Evolutionary conservation across 257 asterid genomes (phyloP), one percentile per base, ranked within the genome.

Genomic region (Jacaranda mimosifolia): DNA sequence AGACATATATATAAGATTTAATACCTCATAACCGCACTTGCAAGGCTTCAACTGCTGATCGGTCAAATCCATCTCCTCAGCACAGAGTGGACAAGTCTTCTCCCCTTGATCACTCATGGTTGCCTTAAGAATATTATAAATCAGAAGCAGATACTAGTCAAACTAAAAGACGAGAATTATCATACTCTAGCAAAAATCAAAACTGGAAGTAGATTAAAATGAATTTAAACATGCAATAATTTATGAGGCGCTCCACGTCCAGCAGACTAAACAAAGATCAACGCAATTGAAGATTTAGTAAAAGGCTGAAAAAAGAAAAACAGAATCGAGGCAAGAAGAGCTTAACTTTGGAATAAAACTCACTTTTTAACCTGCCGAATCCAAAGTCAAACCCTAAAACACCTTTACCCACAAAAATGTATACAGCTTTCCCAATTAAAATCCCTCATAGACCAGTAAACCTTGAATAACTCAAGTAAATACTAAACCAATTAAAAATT

Each of bases 31-130:
- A 70, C 99, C 99, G 52, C 99, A 95, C 80, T 91, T 91, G 97
- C 99, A 92, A 51, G 99, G 99, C 86, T 87, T 95, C 93, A 95
- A 81, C 84, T 95, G 99, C 88, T 91, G 98, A 82, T 95, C 99
- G 73, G 99, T 95, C 89, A 93, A 75, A 84, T 95, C 99, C 99
- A 95, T 95, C 88, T 91, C 99, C 93, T 95, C 98, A 0, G 99
- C 95, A 65, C 98, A 94, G 81, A 94, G 98, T 75, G 98, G 99
- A 76, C 99, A 94, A 56, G 91, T 92, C 87, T 84, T 92, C 77
- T 95, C 99, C 77, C 99, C 97, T 88, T 89, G 90, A 71, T 92
- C 97, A 69, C 97, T 87, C 98, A 94, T 92, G 85, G 79, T 89
- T 84, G 77, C 90, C 98, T 91, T 26, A 18, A 72, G 58, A 74